Evolutionary conservation across 345 rosid genomes (phyloP), one percentile per base, ranked within the genome.

Genomic region (Capsella bursapastoris): DNA sequence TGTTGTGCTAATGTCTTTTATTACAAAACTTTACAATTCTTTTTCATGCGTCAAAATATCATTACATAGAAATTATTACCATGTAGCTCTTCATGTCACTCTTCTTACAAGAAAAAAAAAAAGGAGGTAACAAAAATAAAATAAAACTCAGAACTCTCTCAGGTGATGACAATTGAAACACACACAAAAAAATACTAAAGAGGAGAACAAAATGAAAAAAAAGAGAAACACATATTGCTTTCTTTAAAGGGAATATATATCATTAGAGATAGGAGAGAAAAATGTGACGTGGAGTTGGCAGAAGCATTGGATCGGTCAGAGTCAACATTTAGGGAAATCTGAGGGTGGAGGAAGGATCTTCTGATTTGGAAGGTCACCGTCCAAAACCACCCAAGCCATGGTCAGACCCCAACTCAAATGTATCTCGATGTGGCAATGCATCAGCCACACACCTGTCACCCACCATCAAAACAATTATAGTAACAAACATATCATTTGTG

Each of bases 401-500:
- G 75, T 49, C 62, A 89, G 73, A 10, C 95, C 95, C 95, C 95
- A 91, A 77, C 88, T 87, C 72, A 83, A 7, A 77, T 90, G 90
- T 35, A 83, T 83, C 25, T 91, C 92, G 10, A 87, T 79, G 81
- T 91, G 95, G 78, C 95, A 86, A 70, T 86, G 90, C 95, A 91
- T 81, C 28, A 87, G n/a, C 92, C 95, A 89, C 50, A 79, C 89
- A 57, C 92, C 90, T 86, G 13, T 53, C 44, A 45, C 28, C 70
- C 44, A 45, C 28, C 70, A 78, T 50, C 65, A 68, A 22, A 53
- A 53, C 61, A 63, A 27, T 15, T n/a, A 15, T 48, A 43, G 5
- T 7, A 6, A 22, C 0, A 8, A 53, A 6, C n/a, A 63, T 6
- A 41, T 12, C 28, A 8, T 61, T 15, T 22, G 6, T 7, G 14